A percentile compares a stretch with the other conserved stretches of the same genome.
These are phyloP conservation scores for Cyclanthera cordifolia DNA, from an alignment of 306 rosid species.

Conservation along the genomic window DNA sequence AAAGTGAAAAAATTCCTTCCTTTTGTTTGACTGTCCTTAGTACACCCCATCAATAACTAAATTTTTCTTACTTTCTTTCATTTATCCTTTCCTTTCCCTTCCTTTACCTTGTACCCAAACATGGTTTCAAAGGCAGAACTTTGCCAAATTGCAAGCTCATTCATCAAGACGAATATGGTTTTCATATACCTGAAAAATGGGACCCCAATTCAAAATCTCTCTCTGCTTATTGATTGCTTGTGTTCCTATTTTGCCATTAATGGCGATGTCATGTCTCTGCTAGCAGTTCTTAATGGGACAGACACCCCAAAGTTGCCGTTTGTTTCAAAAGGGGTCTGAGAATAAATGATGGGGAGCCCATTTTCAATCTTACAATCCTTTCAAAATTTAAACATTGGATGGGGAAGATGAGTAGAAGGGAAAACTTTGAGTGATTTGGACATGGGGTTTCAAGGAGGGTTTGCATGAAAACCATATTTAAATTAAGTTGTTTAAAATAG, in stretches of 20 bases:
- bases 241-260: slow-evolving; percentile 3
- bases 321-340: slow-evolving; percentile 7
- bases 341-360: background rate
- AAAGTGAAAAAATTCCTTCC: too few species aligned
- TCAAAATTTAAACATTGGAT: background rate
- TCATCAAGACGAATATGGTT: background rate
- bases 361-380: background rate
- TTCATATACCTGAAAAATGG: background rate
- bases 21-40: too few species aligned
- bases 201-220: background rate
- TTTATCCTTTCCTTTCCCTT: too few species aligned
- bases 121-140: background rate
- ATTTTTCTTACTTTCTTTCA: too few species aligned
- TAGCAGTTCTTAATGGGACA: slow-evolving; percentile 4
- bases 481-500: too few species aligned
- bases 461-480: too few species aligned
- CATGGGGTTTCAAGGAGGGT: too few species aligned
- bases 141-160: background rate
- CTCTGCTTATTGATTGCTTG: slow-evolving; percentile 8
- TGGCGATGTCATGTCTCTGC: background rate
- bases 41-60: too few species aligned
- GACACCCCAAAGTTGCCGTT: slow-evolving; percentile 6
- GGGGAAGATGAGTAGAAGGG: too few species aligned
- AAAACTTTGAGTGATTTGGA: too few species aligned
- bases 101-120: too few species aligned